A percentile compares a stretch with the other conserved stretches of the same genome.
Evolutionary conservation across 306 rosid species (phyloP).

Genomic region (Vigna hirtella): DNA sequence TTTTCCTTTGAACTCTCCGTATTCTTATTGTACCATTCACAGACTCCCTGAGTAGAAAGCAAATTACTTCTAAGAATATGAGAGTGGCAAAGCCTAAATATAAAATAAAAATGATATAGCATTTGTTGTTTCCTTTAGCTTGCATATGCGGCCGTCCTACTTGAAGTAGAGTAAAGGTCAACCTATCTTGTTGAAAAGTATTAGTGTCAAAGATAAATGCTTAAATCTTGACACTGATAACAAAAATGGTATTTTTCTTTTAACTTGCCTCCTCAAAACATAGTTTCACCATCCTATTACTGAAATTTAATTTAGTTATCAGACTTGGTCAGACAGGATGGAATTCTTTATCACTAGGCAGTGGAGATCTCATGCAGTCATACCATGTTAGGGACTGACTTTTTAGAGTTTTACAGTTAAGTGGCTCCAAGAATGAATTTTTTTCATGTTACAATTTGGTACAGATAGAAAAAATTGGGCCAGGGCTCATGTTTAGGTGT

Average conservation of each 20-base stretch:
- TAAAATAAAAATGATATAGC: not conserved
- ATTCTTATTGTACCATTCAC: conserved; percentile 10
- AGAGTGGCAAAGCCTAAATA: conserved; percentile 4
- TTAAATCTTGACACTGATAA: conserved; percentile 23
- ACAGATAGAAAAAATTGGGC: conserved; percentile 22
- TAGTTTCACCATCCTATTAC: conserved; percentile 5
- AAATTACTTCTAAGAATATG: conserved; percentile 19
- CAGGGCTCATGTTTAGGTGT: not conserved
- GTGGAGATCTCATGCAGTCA: conserved; percentile 19
- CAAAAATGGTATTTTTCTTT: conserved; percentile 30
- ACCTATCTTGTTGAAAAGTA: conserved; percentile 21
- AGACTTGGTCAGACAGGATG: conserved; percentile 24
- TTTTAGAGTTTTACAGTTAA: conserved; percentile 1
- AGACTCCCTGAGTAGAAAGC: conserved; percentile 7
- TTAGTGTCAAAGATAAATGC: not conserved
- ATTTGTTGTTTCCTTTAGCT: conserved; percentile 16
- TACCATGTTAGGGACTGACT: conserved; percentile 36
- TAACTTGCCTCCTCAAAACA: conserved; percentile 32
- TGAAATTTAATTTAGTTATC: conserved; percentile 17
- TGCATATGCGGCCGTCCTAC: not conserved
- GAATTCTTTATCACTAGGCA: conserved; percentile 29
- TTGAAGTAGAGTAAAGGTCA: conserved; percentile 13
- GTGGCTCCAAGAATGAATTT: conserved; percentile 5
- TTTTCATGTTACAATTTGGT: conserved; percentile 4
- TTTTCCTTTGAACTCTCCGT: not conserved